A percentile compares a stretch with the other conserved stretches of the same genome.
Evolutionary conservation across 805 yeast genomes (phyloP).

Genomic region (Ogataea polymorpha): DNA sequence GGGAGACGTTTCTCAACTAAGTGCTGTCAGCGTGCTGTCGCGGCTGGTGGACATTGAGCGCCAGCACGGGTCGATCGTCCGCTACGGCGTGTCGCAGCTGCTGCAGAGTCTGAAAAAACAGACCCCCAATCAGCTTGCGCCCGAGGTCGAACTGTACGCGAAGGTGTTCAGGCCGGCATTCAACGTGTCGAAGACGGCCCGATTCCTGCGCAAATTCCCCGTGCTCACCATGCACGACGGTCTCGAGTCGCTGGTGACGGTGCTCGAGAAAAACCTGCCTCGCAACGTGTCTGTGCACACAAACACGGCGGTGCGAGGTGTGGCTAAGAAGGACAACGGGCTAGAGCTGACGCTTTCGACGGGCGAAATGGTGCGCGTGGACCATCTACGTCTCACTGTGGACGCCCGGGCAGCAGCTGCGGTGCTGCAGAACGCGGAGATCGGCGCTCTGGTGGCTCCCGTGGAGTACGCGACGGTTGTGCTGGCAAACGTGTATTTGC

Average conservation of each 20-base stretch:
- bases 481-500: constrained; percentile 66
- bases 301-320: constrained; percentile 25
- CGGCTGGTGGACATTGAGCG: constrained; percentile 54
- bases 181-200: constrained; percentile 36
- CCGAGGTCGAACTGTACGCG: constrained; percentile 38
- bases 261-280: constrained; percentile 38
- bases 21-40: constrained; percentile 62
- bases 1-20: constrained; percentile 67
- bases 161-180: constrained; percentile 38
- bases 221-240: constrained; percentile 59
- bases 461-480: constrained; percentile 49
- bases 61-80: constrained; percentile 55
- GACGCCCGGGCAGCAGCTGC: constrained; percentile 41
- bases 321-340: constrained; percentile 18
- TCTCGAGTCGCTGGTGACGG: constrained; percentile 48
- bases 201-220: constrained; percentile 50
- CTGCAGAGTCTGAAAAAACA: constrained; percentile 18
- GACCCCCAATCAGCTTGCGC: constrained; percentile 19
- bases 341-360: constrained; percentile 2
- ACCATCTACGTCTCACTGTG: constrained; percentile 61
- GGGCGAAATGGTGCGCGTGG: constrained; percentile 20
- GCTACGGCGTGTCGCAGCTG: constrained; percentile 39
- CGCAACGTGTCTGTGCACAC: constrained; percentile 42
- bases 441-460: constrained; percentile 16
- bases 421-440: constrained; percentile 23